These are phyloP conservation scores for Epicoccum nigrum DNA, from an alignment of 2,329 filamentous ascomycete species.

Conservation along the genomic window DNA sequence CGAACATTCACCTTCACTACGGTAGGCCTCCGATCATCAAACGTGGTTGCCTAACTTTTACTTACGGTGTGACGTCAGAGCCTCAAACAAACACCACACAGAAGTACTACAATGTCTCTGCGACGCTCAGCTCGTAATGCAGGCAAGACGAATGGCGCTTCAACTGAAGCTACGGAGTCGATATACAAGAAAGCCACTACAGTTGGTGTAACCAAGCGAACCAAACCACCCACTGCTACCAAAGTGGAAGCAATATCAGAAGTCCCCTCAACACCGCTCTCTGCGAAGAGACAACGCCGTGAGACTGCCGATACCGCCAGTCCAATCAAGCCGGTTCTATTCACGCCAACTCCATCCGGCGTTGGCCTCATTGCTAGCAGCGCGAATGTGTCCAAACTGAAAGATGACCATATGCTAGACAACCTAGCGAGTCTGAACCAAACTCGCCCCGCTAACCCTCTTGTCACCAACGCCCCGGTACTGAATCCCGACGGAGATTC, in stretches of 20 bases:
- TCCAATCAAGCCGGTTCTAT: conserved; percentile 30
- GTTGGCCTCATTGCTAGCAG: conserved; percentile 50
- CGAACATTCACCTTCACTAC: no score
- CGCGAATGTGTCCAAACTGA: conserved; percentile 22
- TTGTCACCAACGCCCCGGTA: conserved; percentile 71
- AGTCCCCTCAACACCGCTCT: conserved; percentile 34
- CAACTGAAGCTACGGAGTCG: background rate
- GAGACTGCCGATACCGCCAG: conserved; percentile 18
- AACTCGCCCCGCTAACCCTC: conserved; percentile 65
- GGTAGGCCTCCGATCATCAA: no score
- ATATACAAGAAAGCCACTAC: background rate
- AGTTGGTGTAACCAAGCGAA: background rate
- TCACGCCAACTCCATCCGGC: conserved; percentile 56
- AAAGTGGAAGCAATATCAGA: background rate
- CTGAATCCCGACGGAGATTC: conserved; percentile 74
- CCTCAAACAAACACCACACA: conserved; percentile 4
- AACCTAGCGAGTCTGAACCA: conserved; percentile 46
- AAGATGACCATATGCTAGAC: conserved; percentile 35
- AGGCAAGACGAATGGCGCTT: conserved; percentile 21
- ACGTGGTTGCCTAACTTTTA: background rate
- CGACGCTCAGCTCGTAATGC: conserved; percentile 59
- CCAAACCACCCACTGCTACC: background rate
- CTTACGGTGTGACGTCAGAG: conserved; percentile 31
- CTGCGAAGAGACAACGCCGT: conserved; percentile 33
- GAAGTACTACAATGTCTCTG: conserved; percentile 54